Evolutionary conservation across 768 basidiomycete species (phyloP), one percentile per base, ranked within the genome.

Genomic region (Xerocomus spinulosus): DNA sequence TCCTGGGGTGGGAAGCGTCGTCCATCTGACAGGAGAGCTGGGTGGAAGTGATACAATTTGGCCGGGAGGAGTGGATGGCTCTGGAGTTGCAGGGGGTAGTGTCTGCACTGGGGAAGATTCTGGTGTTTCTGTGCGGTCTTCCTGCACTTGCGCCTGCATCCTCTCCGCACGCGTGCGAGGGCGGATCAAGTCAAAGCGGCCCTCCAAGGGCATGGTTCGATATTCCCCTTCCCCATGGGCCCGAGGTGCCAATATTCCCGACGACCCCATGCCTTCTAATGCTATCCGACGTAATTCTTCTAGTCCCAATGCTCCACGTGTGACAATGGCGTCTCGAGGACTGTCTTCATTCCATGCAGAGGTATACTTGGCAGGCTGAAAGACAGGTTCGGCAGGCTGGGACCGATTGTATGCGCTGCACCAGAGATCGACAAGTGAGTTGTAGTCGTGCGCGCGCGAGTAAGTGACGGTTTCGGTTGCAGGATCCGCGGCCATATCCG

Each of bases 351-450:
- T 82, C 93, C 93, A 95, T 12, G 74, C 84, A 15, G 91, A 79
- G 14, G 78, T 68, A 61, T 87, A 92, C 45, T 74, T 79, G 50
- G 77, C 77, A 6, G 85, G 75, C 49, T 82, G 71, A 33, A 69
- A 59, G 42, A 69, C 64, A 14, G 74, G 68, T 28, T 71, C 58
- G 23, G 68, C 63, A 32, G 73, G 57, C 28, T 79, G 68, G 1
- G 86, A 77, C 38, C 70, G 80, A 72, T 97, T 93, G 60, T 95
- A 99, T 18, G 94, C 83, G 26, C 78, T 76, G 67, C 81, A 95
- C 95, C 95, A 99, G 34, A 84, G 81, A 63, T 94, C 85, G 25
- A 96, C 79, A 26, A 99, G 83, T 7, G 86, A 78, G 48, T 76
- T 73, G 56, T 92, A 94, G 67, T 86, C 80, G 57, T 91, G 89